Conservation (phyloP, 1,139 yeast species). For the Casaregolazyma suthepensis region DNA sequence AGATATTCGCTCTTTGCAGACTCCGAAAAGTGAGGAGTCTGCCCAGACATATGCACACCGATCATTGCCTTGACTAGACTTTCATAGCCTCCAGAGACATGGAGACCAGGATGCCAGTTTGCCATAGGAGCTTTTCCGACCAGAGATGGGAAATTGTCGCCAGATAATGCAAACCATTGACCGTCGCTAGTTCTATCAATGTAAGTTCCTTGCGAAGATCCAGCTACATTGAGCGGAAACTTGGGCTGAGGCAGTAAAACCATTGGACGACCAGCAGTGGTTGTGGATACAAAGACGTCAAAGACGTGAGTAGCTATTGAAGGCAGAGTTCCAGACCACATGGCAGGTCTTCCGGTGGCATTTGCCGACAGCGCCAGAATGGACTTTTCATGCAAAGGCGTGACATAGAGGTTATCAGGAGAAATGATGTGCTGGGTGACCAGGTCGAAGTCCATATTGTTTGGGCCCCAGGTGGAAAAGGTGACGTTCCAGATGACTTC, state of each 20-base stretch:
- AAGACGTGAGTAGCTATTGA: slow-evolving; percentile 66
- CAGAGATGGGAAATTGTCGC: slow-evolving; percentile 66
- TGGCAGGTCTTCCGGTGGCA: slow-evolving; percentile 54
- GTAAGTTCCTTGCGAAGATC: slow-evolving; percentile 41
- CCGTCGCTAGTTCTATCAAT: slow-evolving; percentile 59
- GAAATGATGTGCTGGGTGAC: slow-evolving; percentile 35
- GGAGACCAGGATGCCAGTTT: slow-evolving; percentile 28
- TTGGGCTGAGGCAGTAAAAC: slow-evolving; percentile 37
- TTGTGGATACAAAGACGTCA: slow-evolving; percentile 45
- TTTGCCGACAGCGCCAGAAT: slow-evolving; percentile 52
- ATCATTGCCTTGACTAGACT: slow-evolving; percentile 26
- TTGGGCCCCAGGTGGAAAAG: slow-evolving; percentile 89
- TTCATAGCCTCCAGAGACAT: slow-evolving; percentile 9
- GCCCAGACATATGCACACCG: slow-evolving; percentile 31
- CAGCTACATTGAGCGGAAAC: slow-evolving; percentile 14
- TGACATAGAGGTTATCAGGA: slow-evolving; percentile 67
- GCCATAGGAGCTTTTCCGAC: slow-evolving; percentile 69
- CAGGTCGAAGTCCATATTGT: slow-evolving; percentile 72
- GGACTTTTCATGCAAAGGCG: slow-evolving; percentile 75
- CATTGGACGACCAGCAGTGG: slow-evolving; percentile 22
- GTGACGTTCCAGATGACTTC: slow-evolving; percentile 80
- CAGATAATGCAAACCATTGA: slow-evolving; percentile 88
- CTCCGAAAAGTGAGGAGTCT: background rate
- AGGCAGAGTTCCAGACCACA: slow-evolving; percentile 65
- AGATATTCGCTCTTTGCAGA: slow-evolving; percentile 3